Evolutionary conservation across 768 basidiomycete species (phyloP), one percentile per base, ranked within the genome.

Genomic region (Lactifluus subvellereus): DNA sequence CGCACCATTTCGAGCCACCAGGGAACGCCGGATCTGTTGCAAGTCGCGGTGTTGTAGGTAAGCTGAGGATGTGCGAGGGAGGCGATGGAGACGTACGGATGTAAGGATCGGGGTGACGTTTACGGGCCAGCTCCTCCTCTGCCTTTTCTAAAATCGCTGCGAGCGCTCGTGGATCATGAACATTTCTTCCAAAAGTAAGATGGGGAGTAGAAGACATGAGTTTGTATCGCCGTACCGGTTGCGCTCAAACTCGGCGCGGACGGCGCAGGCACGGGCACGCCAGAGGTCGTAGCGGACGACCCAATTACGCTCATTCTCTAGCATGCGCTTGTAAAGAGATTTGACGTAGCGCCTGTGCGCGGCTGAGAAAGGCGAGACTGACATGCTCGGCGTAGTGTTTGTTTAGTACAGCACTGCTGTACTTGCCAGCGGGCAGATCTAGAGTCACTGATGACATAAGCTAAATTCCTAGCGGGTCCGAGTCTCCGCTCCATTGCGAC

Each of bases 1-100:
- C 87, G 69, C 70, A 95, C 94, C 94, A 98, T 77, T 96, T 97
- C n/a, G 93, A 94, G 62, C 95, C 95, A 61, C 89, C 93, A 52
- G 93, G 92, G 73, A 86, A 89, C 45, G 82, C 71, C 52, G 94
- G 82, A 62, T 88, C 95, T 98, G 55, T 51, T 51, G 5, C 30
- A 18, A 65, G 45, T 27, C 27, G 67, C 20, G 14, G 22, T 1
- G 53, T 22, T 48, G 54, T 20, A 9, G 50, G 33, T 49, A 42
- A 63, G 43, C 16, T 30, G 57, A 32, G 65, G 59, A 56, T 47
- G 35, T 8, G 30, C 50, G 37, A 33, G 32, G 35, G 14, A 45
- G 53, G 27, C 45, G 37, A 37, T 56, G 32, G 55, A 52, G 11
- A 60, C 43, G 45, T 27, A 98, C 95, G 76, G 72, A 90, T 88